Percentiles rank a stretch among this genome's conserved stretches.
Evolutionary conservation across 306 rosid species (phyloP).

Genomic region (Fragaria ananassa): DNA sequence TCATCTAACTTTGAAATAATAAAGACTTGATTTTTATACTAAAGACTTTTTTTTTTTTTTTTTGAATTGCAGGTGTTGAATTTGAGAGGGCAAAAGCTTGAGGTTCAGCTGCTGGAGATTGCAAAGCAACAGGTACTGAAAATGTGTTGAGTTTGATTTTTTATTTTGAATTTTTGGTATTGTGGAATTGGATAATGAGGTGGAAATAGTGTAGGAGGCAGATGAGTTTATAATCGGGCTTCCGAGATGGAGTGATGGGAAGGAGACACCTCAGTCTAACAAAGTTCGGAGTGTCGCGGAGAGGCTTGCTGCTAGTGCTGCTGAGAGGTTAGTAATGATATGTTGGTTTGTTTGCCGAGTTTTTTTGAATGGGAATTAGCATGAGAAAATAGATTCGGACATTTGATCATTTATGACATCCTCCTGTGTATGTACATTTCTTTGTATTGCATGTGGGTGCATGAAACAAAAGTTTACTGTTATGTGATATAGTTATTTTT

Average conservation of each 20-base stretch:
- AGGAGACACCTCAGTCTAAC: conserved; percentile 85
- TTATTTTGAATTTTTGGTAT: neutral
- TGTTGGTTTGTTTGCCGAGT: neutral
- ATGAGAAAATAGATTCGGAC: neutral
- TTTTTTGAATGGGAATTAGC: neutral
- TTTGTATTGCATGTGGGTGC: neutral
- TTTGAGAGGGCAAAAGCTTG: conserved; percentile 85
- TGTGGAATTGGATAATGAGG: neutral
- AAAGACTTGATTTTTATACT: neutral
- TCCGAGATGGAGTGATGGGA: conserved; percentile 75
- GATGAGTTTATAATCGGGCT: conserved; percentile 90
- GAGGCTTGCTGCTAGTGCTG: conserved; percentile 78
- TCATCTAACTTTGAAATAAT: neutral
- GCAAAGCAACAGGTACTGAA: conserved; percentile 56
- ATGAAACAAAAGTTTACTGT: neutral
- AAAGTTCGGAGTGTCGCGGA: conserved; percentile 74
- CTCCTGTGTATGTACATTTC: no score
- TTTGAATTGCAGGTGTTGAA: conserved; percentile 57
- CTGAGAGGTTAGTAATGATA: conserved; percentile 48
- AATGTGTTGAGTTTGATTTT: neutral
- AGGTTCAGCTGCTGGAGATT: conserved; percentile 58
- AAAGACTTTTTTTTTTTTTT: neutral
- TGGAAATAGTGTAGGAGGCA: conserved; percentile 55
- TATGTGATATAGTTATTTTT: neutral
- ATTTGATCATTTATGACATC: neutral